Evolutionary conservation across 2,329 filamentous ascomycete species (phyloP).

Genomic region (Fusarium phyllophilum): DNA sequence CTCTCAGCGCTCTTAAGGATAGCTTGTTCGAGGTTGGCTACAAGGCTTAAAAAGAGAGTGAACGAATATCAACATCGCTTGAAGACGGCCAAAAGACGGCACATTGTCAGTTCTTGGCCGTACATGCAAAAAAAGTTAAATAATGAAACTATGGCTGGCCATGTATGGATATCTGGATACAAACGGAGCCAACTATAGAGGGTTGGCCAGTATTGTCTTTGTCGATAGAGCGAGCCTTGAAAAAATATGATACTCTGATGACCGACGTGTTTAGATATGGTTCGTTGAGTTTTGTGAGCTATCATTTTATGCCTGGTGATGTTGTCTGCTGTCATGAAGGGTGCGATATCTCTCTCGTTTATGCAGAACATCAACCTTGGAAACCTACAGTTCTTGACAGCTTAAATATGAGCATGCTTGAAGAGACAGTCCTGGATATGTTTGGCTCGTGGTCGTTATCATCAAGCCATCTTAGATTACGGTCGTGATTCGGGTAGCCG

Average conservation of each 20-base stretch:
- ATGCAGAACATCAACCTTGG: background rate
- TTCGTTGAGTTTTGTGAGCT: slow-evolving; percentile 3
- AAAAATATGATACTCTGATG: slow-evolving; percentile 16
- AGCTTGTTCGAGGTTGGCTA: slow-evolving; percentile 79
- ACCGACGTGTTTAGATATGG: slow-evolving; percentile 5
- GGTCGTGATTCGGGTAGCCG: slow-evolving; percentile 12
- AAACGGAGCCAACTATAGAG: slow-evolving; percentile 18
- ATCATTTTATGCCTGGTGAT: background rate
- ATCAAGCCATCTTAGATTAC: background rate
- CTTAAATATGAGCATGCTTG: background rate
- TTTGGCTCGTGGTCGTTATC: background rate
- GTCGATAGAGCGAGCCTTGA: slow-evolving; percentile 26
- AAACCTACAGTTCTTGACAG: background rate
- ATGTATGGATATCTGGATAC: slow-evolving; percentile 22
- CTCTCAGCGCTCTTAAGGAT: slow-evolving; percentile 79
- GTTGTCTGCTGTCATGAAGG: background rate
- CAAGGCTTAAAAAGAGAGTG: slow-evolving; percentile 47
- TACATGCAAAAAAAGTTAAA: slow-evolving; percentile 6
- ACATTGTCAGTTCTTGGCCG: background rate
- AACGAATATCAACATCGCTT: background rate
- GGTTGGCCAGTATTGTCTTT: slow-evolving; percentile 16
- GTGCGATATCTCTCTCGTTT: background rate
- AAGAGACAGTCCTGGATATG: background rate
- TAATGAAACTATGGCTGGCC: slow-evolving; percentile 27
- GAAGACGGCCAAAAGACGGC: background rate